A percentile compares a stretch with the other conserved stretches of the same genome.
These are phyloP conservation scores for Cymbopogon flexuosus DNA, from an alignment of 202 grass and related monocot genomes.

Conservation along the genomic window DNA sequence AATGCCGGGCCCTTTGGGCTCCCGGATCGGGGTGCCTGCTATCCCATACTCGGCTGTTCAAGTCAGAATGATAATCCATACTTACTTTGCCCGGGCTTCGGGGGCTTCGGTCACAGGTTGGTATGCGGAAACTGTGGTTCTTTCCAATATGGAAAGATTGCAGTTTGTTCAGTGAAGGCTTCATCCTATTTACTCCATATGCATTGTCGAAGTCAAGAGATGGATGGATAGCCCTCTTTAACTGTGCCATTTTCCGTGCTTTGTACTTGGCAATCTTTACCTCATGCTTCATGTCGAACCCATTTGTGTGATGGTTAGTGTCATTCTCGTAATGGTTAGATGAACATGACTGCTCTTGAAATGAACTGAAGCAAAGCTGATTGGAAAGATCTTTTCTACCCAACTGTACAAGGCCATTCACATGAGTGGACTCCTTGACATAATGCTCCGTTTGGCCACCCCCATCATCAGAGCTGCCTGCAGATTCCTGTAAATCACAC, in stretches of 20 bases:
- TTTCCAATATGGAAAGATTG: slow-evolving; percentile 75
- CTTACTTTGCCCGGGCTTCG: slow-evolving; percentile 28
- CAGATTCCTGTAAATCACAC: slow-evolving; percentile 24
- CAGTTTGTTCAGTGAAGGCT: slow-evolving; percentile 45
- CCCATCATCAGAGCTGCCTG: slow-evolving; percentile 40
- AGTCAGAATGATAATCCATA: background rate
- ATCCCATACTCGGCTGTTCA: slow-evolving; percentile 20
- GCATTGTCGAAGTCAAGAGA: slow-evolving; percentile 45
- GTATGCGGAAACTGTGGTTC: slow-evolving; percentile 62
- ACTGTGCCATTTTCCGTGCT: slow-evolving; percentile 37
- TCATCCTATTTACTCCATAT: slow-evolving; percentile 18
- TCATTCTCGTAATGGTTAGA: slow-evolving; percentile 32
- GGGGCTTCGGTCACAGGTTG: slow-evolving; percentile 32
- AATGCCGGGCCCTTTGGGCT: slow-evolving; percentile 44
- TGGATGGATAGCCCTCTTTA: slow-evolving; percentile 54
- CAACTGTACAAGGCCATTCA: slow-evolving; percentile 39
- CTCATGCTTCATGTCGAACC: slow-evolving; percentile 43
- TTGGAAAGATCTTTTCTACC: slow-evolving; percentile 29
- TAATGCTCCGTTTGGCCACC: slow-evolving; percentile 24
- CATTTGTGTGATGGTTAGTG: slow-evolving; percentile 1
- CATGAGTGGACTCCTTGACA: slow-evolving; percentile 9
- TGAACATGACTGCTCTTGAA: slow-evolving; percentile 41
- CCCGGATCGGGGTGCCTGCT: slow-evolving; percentile 28
- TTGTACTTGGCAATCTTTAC: slow-evolving; percentile 53
- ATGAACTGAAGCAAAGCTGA: slow-evolving; percentile 41